Evolutionary conservation across 2,329 filamentous ascomycete genomes (phyloP), one percentile per base, ranked within the genome.

Genomic region (Sporothrix luriei): DNA sequence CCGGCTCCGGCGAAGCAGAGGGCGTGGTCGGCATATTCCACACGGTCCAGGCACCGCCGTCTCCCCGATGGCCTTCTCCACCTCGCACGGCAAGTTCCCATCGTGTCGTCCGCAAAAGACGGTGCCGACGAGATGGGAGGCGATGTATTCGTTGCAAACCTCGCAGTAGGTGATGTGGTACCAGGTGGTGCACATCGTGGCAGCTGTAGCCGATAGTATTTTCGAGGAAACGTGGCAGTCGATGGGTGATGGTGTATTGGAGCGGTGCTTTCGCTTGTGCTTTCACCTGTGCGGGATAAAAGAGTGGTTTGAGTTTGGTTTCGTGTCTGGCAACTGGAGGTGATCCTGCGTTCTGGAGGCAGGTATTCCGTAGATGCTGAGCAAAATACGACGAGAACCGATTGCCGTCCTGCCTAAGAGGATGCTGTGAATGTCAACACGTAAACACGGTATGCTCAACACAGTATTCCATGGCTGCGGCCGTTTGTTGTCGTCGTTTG

Each of bases 141-240:
- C 55, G 10, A 67, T 67, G 49, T 70, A 70, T 9, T 46, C 49
- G 19, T 46, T 21, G 64, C 69, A 70, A 5, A 14, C 11, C 4
- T 24, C 33, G 48, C 62, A 70, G 55, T 62, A 55, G 24, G 16
- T 61, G 64, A 70, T 62, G 19, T 67, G 54, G 55, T 33, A 67
- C 64, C 55, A 33, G 10, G 62, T 66, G 10, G 66, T 49, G 46
- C 68, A 69, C 68, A 69, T 69, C 3, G 2, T 69, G 59, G 40
- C 4, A 16, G 49, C 13, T 19, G 40, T 9, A 16, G 49, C 13
- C 11, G 9, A n/a, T 13, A 9, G 7, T 24, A 9, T 2, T 33
- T n/a, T 1, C 48, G 19, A 14, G 24, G n/a, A n/a, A n/a, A 61
- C 24, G 4, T 33, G 33, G 33, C 9, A 9, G 33, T 33, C 7